Conservation (phyloP, 345 rosid species). For the Eucalyptus microcorys region DNA sequence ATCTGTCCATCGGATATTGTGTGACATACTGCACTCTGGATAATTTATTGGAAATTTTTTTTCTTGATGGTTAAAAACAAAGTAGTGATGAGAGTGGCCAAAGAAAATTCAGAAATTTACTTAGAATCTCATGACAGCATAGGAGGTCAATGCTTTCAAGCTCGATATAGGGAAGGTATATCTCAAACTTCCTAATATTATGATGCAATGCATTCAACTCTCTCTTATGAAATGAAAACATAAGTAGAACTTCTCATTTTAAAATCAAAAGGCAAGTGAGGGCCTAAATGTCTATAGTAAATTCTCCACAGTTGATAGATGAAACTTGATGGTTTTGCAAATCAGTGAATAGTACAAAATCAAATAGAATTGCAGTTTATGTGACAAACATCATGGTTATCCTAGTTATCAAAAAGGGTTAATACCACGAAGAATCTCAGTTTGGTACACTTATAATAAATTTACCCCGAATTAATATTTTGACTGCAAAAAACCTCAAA, state of each 20-base stretch:
- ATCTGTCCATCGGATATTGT: neutral
- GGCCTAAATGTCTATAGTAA: neutral
- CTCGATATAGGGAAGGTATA: neutral
- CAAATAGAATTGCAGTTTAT: neutral
- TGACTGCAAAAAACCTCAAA: no score
- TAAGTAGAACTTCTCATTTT: neutral
- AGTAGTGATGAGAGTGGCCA: neutral
- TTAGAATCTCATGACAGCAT: neutral
- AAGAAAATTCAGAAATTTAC: neutral
- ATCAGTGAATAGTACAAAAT: neutral
- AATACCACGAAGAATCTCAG: rapidly evolving
- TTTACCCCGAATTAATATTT: no score
- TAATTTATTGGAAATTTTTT: neutral
- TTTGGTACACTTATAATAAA: no score
- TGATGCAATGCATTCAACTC: neutral
- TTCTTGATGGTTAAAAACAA: neutral
- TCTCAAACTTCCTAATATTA: neutral
- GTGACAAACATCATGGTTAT: neutral
- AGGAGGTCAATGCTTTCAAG: neutral
- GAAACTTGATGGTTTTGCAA: neutral
- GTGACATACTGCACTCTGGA: neutral
- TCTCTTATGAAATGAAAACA: neutral
- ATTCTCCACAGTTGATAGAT: neutral
- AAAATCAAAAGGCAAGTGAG: neutral
- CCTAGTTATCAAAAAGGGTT: neutral